A percentile compares a stretch with the other conserved stretches of the same genome.
Conservation (phyloP, 2,329 filamentous ascomycete genomes). For the Truncatella angustata region DNA sequence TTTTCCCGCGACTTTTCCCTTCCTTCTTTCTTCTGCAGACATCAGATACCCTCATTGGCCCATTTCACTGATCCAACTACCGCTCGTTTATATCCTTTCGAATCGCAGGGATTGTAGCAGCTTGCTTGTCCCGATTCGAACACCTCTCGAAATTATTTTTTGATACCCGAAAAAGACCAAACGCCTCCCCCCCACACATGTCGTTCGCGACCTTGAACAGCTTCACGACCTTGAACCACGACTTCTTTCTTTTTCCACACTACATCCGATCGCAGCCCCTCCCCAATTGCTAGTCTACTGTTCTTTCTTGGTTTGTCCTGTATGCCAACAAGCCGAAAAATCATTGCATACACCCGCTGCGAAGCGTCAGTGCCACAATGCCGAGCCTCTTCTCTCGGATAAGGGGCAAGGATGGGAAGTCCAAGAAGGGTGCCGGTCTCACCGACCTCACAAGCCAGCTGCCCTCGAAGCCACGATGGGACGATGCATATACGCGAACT, state of each 20-base stretch:
- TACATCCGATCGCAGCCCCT: too few relatives aligned
- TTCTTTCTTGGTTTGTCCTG: too few relatives aligned
- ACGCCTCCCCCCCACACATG: neutral
- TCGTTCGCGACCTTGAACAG: neutral
- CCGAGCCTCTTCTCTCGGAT: slow-evolving; percentile 61
- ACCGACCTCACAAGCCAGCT: slow-evolving; percentile 48
- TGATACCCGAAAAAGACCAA: slow-evolving; percentile 2
- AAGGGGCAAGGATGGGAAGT: slow-evolving; percentile 73
- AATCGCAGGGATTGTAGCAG: neutral
- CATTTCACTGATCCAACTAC: neutral
- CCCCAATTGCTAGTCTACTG: too few relatives aligned
- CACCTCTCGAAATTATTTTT: neutral
- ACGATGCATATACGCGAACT: slow-evolving; percentile 81
- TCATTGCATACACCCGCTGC: neutral
- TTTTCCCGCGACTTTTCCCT: too few relatives aligned
- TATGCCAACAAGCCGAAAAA: neutral
- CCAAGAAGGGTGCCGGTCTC: slow-evolving; percentile 62
- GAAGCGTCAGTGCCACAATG: slow-evolving; percentile 37
- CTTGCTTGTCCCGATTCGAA: neutral
- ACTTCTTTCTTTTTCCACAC: neutral
- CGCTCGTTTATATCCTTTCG: neutral
- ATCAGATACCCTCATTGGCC: neutral
- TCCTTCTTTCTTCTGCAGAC: neutral
- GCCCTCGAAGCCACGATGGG: slow-evolving; percentile 74
- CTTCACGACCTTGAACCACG: neutral